Evolutionary conservation across 306 rosid genomes (phyloP).

Genomic region (Inga leiocalycina): DNA sequence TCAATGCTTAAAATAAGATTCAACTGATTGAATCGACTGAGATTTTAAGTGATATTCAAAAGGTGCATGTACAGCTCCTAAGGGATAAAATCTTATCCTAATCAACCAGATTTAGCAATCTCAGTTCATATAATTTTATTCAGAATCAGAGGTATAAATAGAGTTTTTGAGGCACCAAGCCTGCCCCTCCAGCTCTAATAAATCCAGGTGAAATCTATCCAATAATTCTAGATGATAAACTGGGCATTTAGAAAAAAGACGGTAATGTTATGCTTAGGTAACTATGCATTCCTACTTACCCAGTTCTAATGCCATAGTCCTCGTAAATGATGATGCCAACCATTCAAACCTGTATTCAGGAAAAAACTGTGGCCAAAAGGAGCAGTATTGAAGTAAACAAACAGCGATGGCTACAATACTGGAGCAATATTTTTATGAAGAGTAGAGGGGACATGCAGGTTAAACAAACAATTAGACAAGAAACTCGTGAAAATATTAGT

Average conservation of each 20-base stretch:
- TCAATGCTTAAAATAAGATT: conserved; percentile 8
- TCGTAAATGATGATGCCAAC: conserved; percentile 65
- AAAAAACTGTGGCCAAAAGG: conserved; percentile 61
- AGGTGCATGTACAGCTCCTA: background rate
- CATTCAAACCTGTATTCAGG: conserved; percentile 85
- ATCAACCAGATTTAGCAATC: no score
- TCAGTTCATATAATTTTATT: background rate
- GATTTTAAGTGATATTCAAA: background rate
- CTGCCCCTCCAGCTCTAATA: background rate
- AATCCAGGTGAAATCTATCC: background rate
- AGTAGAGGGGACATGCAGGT: background rate
- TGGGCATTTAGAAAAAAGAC: background rate
- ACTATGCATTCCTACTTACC: conserved; percentile 56
- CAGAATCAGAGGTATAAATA: no score
- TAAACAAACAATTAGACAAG: conserved; percentile 24
- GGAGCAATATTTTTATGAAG: background rate
- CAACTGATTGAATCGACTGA: background rate
- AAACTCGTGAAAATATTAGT: conserved; percentile 2
- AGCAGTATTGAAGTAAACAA: conserved; percentile 25
- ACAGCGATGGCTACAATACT: conserved; percentile 13
- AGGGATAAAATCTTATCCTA: background rate
- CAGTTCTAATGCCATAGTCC: conserved; percentile 65
- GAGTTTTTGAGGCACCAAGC: background rate
- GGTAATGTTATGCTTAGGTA: conserved; percentile 6
- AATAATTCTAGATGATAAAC: background rate